These are phyloP conservation scores for Paramecium sexaurelia DNA, from an alignment of 73 alveolate species.

Conservation along the genomic window DNA sequence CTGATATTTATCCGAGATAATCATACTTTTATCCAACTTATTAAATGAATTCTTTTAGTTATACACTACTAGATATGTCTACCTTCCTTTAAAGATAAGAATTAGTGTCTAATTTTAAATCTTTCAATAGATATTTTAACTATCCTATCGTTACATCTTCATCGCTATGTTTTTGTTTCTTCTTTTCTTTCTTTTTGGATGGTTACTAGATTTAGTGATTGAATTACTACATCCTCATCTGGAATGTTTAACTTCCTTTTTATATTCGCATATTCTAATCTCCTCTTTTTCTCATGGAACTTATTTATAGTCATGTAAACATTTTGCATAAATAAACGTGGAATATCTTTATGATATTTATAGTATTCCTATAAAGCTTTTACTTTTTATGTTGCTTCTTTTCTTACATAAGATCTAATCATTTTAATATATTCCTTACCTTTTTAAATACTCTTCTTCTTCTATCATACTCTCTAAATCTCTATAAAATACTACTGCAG, in stretches of 20 bases:
- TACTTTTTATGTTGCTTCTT: neutral
- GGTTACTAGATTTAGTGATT: conserved; percentile 6
- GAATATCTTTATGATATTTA: conserved; percentile 65
- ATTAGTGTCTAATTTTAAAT: neutral
- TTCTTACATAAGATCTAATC: neutral
- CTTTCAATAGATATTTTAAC: conserved; percentile 28
- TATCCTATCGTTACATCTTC: conserved; percentile 19
- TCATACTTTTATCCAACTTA: conserved; percentile 10
- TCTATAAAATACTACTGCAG: conserved; percentile 52
- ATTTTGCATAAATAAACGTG: conserved; percentile 61
- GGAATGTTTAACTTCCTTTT: conserved; percentile 59
- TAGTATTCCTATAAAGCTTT: conserved; percentile 60
- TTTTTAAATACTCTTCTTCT: conserved; percentile 66
- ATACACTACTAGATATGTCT: neutral
- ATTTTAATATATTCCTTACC: neutral
- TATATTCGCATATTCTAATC: conserved; percentile 61
- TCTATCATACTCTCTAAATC: conserved; percentile 62
- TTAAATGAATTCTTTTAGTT: neutral
- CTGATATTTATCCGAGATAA: conserved; percentile 41
- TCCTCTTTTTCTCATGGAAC: conserved; percentile 64
- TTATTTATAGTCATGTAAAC: conserved; percentile 51
- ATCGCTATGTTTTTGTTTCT: conserved; percentile 1
- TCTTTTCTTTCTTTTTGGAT: conserved; percentile 24
- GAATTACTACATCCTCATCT: conserved; percentile 44
- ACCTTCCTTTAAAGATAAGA: conserved; percentile 1